Percentiles rank a stretch among this genome's conserved stretches.
Evolutionary conservation across 2,329 filamentous ascomycete species (phyloP).

Genomic region (Arthrobotrys musiformis): DNA sequence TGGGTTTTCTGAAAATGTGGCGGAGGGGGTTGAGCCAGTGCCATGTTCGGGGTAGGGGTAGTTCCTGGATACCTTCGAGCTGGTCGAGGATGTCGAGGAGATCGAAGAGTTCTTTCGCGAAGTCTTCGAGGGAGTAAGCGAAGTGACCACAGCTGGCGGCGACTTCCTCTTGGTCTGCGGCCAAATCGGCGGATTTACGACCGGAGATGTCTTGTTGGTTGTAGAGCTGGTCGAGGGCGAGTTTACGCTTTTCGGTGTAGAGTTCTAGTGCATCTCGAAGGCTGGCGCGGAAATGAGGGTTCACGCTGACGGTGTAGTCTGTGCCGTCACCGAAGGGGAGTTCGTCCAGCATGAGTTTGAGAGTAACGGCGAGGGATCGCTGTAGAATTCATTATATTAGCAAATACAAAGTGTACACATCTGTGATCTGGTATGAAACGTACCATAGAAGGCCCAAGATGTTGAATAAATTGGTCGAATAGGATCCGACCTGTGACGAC

Average conservation of each 20-base stretch:
- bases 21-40: constrained; percentile 87
- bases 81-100: constrained; percentile 88
- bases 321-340: constrained; percentile 80
- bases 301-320: constrained; percentile 76
- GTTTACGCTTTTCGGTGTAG: constrained; percentile 78
- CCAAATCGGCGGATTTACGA: constrained; percentile 76
- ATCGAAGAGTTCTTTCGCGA: constrained; percentile 86
- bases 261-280: constrained; percentile 81
- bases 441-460: constrained; percentile 89
- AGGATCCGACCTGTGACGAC: constrained; percentile 77
- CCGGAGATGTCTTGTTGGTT: constrained; percentile 76
- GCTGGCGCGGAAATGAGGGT: constrained; percentile 82
- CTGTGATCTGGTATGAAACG: background rate
- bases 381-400: constrained; percentile 60
- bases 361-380: constrained; percentile 90
- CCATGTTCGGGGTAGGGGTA: constrained; percentile 75
- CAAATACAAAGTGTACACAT: background rate
- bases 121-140: constrained; percentile 87
- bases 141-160: constrained; percentile 98
- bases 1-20: constrained; percentile 54
- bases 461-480: constrained; percentile 87
- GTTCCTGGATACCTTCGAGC: constrained; percentile 76
- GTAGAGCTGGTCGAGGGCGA: constrained; percentile 83
- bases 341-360: constrained; percentile 88
- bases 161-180: constrained; percentile 96